phyloP scores from a whole-genome alignment of 176 grass and related monocot species.

The Zoysia pacifica region DNA sequence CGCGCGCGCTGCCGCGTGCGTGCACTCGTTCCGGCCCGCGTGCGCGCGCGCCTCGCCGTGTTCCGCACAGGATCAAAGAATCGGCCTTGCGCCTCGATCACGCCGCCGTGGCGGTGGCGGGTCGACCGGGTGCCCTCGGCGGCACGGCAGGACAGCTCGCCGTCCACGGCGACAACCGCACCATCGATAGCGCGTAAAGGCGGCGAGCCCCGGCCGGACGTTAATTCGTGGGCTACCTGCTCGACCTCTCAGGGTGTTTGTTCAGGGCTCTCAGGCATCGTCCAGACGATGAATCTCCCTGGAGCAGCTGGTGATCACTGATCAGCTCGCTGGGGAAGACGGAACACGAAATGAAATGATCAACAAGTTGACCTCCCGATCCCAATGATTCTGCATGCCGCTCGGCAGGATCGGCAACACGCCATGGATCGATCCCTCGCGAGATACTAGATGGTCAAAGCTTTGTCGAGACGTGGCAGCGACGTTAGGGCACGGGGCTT shows the following conservation, averaged over 20 bases:
- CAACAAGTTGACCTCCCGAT: conserved; percentile 20
- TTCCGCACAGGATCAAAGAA: conserved; percentile 4
- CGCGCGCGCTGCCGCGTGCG: not conserved
- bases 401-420: no score
- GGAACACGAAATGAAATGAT: conserved; percentile 10
- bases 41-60: conserved; percentile 23
- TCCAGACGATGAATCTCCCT: no score
- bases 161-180: conserved; percentile 27
- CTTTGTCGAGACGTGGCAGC: conserved; percentile 50
- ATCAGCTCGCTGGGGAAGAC: no score
- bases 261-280: no score
- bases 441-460: conserved; percentile 26
- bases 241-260: no score
- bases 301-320: no score
- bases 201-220: no score
- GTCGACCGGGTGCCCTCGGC: conserved; percentile 32
- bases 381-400: conserved; percentile 6
- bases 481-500: conserved; percentile 24
- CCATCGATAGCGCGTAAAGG: not conserved
- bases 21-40: not conserved
- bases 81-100: no score
- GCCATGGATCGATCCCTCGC: no score
- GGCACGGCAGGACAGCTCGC: conserved; percentile 39
- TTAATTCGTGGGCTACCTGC: no score
- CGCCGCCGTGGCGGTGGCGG: not conserved